Conservation (phyloP, 148 eudicot genomes). For the Bassia scoparia region DNA sequence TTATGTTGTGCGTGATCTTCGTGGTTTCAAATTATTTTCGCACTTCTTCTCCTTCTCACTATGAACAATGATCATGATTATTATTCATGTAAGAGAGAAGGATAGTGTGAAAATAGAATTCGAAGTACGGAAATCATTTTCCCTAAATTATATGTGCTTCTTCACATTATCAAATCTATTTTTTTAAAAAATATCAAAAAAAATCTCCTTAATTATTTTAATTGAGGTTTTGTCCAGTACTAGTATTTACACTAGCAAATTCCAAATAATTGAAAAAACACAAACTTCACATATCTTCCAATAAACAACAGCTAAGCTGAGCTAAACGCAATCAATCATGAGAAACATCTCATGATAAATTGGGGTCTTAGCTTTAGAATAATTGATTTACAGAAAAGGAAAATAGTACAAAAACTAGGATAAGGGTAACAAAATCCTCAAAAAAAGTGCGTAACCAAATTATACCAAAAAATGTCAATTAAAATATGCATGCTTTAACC, state of each 20-base stretch:
- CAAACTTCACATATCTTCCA: constrained; percentile 6
- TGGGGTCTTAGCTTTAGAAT: neutral
- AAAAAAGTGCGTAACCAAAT: constrained; percentile 12
- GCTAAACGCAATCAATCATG: neutral
- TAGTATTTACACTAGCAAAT: neutral
- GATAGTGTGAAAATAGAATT: no score
- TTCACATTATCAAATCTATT: no score
- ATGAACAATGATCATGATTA: no score
- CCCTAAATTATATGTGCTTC: no score
- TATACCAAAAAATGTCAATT: constrained; percentile 4
- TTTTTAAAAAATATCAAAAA: no score
- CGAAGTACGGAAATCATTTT: no score
- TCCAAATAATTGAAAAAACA: constrained; percentile 18
- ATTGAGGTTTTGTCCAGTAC: constrained; percentile 8
- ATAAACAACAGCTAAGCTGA: neutral
- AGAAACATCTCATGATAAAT: neutral
- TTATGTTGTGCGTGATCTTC: no score
- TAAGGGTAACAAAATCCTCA: constrained; percentile 1
- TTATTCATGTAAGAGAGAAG: no score
- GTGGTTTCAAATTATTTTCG: no score
- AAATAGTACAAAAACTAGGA: neutral
- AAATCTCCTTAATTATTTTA: neutral
- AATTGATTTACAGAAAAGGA: constrained; percentile 4
- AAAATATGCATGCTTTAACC: constrained; percentile 4
- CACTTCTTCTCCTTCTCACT: no score